phyloP scores from a whole-genome alignment of 2,329 filamentous ascomycete genomes.

The Alternaria hordeiaustralica region DNA sequence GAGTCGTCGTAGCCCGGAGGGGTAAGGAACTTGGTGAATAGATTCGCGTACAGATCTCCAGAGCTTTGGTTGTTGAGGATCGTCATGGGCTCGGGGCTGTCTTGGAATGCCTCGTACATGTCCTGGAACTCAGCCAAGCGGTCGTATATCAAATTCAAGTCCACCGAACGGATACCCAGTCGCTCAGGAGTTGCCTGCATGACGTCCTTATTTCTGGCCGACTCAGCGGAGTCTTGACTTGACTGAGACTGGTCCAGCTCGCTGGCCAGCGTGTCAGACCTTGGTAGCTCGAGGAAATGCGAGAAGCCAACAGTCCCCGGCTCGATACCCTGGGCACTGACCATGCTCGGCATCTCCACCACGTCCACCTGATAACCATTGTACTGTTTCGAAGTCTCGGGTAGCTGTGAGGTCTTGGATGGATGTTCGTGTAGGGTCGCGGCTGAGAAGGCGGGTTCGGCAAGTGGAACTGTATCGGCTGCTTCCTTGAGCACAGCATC shows the following conservation, averaged over 20 bases:
- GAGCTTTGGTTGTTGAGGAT: constrained; percentile 59
- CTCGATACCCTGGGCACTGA: constrained; percentile 74
- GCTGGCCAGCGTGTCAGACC: constrained; percentile 64
- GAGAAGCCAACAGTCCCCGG: constrained; percentile 74
- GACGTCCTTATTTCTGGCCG: constrained; percentile 54
- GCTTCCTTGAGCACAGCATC: constrained; percentile 65
- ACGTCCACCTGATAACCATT: constrained; percentile 41
- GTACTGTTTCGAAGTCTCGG: constrained; percentile 24
- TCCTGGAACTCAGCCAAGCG: constrained; percentile 54
- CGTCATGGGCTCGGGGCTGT: constrained; percentile 62
- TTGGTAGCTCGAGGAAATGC: constrained; percentile 69
- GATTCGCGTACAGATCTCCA: constrained; percentile 57
- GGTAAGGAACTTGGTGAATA: constrained; percentile 53
- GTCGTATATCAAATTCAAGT: constrained; percentile 42
- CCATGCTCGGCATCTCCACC: constrained; percentile 71
- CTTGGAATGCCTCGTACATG: constrained; percentile 60
- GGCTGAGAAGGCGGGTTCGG: constrained; percentile 47
- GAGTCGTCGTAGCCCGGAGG: constrained; percentile 49
- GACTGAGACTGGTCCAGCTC: constrained; percentile 62
- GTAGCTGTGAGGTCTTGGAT: constrained; percentile 13
- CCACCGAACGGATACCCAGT: constrained; percentile 46
- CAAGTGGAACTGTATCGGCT: constrained; percentile 56
- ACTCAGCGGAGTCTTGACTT: constrained; percentile 36
- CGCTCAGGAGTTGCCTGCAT: constrained; percentile 46
- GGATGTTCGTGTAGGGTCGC: constrained; percentile 39